These are phyloP conservation scores for Lichtheimia corymbifera DNA, from an alignment of 371 early-diverging fungal genomes.

Conservation along the genomic window DNA sequence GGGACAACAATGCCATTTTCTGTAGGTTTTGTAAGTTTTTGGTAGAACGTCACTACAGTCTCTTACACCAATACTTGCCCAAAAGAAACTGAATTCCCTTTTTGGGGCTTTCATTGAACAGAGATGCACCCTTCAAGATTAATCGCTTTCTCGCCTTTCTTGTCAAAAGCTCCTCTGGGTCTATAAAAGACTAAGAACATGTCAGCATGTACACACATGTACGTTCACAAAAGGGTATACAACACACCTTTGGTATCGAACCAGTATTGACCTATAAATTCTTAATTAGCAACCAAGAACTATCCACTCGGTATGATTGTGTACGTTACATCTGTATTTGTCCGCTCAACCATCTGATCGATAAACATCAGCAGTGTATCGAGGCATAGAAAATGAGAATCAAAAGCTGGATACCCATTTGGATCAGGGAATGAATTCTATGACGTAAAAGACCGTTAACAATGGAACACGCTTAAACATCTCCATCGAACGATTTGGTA, in stretches of 20 bases:
- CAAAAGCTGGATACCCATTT: slow-evolving; percentile 62
- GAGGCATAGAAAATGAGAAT: slow-evolving; percentile 70
- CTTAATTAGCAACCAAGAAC: not conserved
- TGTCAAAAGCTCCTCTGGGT: slow-evolving; percentile 34
- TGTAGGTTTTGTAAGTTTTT: slow-evolving; percentile 10
- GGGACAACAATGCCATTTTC: slow-evolving; percentile 53
- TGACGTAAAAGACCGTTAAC: not conserved
- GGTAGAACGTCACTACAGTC: too few species aligned
- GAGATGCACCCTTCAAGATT: slow-evolving; percentile 73
- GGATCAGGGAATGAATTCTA: slow-evolving; percentile 77
- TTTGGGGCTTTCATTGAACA: slow-evolving; percentile 86
- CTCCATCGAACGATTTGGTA: not conserved
- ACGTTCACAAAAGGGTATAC: too few species aligned
- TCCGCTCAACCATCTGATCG: slow-evolving; percentile 77
- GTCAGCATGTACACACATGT: not conserved
- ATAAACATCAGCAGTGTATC: slow-evolving; percentile 82
- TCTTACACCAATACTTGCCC: slow-evolving; percentile 23
- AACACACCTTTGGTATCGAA: too few species aligned
- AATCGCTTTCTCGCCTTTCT: slow-evolving; percentile 65
- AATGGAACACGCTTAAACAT: not conserved
- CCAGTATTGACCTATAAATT: not conserved
- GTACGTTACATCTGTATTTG: slow-evolving; percentile 26
- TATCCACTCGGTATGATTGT: too few species aligned
- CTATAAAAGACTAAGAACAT: slow-evolving; percentile 24
- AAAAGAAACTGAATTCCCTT: slow-evolving; percentile 77